Evolutionary conservation across 2,329 filamentous ascomycete species (phyloP).

Genomic region (Tolypocladium inflatum): DNA sequence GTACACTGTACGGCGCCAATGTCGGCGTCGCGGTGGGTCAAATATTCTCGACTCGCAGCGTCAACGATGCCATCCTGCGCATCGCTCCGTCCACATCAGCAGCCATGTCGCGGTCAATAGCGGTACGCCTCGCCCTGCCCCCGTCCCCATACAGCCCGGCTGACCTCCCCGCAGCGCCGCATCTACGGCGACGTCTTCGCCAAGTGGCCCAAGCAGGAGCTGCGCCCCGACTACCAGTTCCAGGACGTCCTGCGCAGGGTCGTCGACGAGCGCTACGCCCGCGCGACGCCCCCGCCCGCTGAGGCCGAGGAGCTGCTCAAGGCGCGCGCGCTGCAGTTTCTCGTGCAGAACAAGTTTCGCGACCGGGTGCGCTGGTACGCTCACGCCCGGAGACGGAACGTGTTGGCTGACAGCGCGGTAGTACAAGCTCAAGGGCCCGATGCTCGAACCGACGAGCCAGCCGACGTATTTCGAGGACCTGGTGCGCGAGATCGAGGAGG

Average conservation of each 20-base stretch:
- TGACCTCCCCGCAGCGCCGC: slow-evolving; percentile 16
- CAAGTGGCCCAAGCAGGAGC: slow-evolving; percentile 54
- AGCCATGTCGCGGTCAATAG: slow-evolving; percentile 23
- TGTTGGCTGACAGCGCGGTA: slow-evolving; percentile 4
- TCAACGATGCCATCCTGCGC: background rate
- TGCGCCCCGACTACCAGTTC: slow-evolving; percentile 55
- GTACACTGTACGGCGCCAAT: background rate
- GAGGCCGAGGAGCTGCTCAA: slow-evolving; percentile 45
- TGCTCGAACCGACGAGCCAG: slow-evolving; percentile 51
- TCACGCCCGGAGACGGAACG: background rate
- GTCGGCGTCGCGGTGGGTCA: background rate
- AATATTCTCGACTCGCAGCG: background rate
- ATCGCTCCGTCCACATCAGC: background rate
- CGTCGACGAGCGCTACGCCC: slow-evolving; percentile 24
- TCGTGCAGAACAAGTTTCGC: slow-evolving; percentile 51
- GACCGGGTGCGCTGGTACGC: slow-evolving; percentile 33
- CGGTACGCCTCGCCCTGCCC: slow-evolving; percentile 11
- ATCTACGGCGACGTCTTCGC: slow-evolving; percentile 30
- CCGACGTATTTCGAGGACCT: slow-evolving; percentile 55
- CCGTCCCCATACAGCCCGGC: background rate
- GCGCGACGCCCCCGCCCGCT: slow-evolving; percentile 18
- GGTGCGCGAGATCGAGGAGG: slow-evolving; percentile 52
- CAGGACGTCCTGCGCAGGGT: slow-evolving; percentile 40
- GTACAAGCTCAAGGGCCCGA: slow-evolving; percentile 33
- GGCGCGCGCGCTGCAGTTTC: slow-evolving; percentile 48